These are phyloP conservation scores for Fusarium buxicola DNA, from an alignment of 2,329 filamentous ascomycete species.

Conservation along the genomic window DNA sequence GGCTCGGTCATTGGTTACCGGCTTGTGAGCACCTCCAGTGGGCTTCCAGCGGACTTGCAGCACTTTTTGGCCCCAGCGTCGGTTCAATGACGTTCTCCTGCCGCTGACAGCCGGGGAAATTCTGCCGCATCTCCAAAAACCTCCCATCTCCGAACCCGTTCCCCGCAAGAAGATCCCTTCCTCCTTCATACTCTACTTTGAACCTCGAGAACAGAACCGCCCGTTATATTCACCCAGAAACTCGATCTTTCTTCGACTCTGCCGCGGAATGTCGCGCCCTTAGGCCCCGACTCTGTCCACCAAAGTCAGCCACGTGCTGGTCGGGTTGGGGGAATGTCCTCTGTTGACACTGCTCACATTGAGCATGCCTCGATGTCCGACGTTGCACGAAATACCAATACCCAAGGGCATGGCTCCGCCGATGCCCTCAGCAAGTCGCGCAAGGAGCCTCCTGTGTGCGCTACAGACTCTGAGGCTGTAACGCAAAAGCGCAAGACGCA, in stretches of 20 bases:
- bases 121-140: constrained; percentile 46
- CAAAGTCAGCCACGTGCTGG: constrained; percentile 43
- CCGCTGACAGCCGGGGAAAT: constrained; percentile 45
- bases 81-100: constrained; percentile 47
- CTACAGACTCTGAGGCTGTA: constrained; percentile 60
- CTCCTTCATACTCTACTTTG: constrained; percentile 10
- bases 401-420: constrained; percentile 46
- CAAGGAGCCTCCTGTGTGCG: constrained; percentile 58
- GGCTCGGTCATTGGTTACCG: constrained; percentile 46
- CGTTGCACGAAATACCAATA: constrained; percentile 53
- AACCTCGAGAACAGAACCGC: not conserved
- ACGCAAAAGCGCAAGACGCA: constrained; percentile 64
- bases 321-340: constrained; percentile 61
- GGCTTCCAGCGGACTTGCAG: constrained; percentile 24
- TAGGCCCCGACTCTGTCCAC: constrained; percentile 29
- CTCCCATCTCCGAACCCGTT: constrained; percentile 28
- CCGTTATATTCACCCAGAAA: constrained; percentile 19
- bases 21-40: constrained; percentile 17
- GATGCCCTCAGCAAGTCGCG: constrained; percentile 33
- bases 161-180: constrained; percentile 19
- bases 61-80: constrained; percentile 32
- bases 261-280: constrained; percentile 44
- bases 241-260: constrained; percentile 5
- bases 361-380: constrained; percentile 71
- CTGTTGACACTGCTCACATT: constrained; percentile 63